A percentile compares a stretch with the other conserved stretches of the same genome.
Evolutionary conservation across 1,284 basidiomycete genomes (phyloP).

Genomic region (Bjerkandera adusta): DNA sequence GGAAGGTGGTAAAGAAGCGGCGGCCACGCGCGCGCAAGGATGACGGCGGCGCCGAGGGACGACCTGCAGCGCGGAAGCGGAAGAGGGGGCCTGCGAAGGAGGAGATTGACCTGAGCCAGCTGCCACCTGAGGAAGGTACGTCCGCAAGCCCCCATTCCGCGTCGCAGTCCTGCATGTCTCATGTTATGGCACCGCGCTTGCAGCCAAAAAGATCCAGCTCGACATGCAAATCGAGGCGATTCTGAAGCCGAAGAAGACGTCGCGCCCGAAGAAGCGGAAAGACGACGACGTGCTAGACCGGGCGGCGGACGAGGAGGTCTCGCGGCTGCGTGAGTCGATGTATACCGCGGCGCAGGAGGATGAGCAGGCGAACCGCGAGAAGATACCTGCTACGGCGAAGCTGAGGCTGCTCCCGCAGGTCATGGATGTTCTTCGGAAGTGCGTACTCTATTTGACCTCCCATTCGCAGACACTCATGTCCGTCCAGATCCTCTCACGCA

Average conservation of each 20-base stretch:
- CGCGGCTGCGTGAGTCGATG: slow-evolving; percentile 84
- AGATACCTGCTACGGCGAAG: slow-evolving; percentile 86
- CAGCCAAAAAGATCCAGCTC: slow-evolving; percentile 61
- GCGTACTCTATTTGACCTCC: slow-evolving; percentile 32
- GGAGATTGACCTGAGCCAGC: slow-evolving; percentile 60
- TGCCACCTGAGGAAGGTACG: slow-evolving; percentile 72
- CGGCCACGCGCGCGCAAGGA: slow-evolving; percentile 36
- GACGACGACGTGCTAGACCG: slow-evolving; percentile 80
- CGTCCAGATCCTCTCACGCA: slow-evolving; percentile 70
- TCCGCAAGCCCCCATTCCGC: slow-evolving; percentile 7
- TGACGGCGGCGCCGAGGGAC: slow-evolving; percentile 39
- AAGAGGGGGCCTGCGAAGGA: slow-evolving; percentile 43
- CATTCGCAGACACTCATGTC: slow-evolving; percentile 3
- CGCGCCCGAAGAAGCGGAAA: slow-evolving; percentile 66
- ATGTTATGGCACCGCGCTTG: slow-evolving; percentile 14
- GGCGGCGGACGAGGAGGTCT: slow-evolving; percentile 91
- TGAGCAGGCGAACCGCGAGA: slow-evolving; percentile 76
- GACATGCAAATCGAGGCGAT: slow-evolving; percentile 82
- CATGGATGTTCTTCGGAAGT: slow-evolving; percentile 95
- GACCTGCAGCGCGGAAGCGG: slow-evolving; percentile 38
- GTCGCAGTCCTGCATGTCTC: neutral
- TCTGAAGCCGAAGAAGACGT: slow-evolving; percentile 74
- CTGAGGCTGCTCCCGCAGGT: slow-evolving; percentile 85
- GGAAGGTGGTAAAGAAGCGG: slow-evolving; percentile 43
- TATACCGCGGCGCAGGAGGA: slow-evolving; percentile 85